Percentiles rank a stretch among this genome's conserved stretches.
Conservation (phyloP, 2,329 filamentous ascomycete species). For the Camptophora hylomeconis region DNA sequence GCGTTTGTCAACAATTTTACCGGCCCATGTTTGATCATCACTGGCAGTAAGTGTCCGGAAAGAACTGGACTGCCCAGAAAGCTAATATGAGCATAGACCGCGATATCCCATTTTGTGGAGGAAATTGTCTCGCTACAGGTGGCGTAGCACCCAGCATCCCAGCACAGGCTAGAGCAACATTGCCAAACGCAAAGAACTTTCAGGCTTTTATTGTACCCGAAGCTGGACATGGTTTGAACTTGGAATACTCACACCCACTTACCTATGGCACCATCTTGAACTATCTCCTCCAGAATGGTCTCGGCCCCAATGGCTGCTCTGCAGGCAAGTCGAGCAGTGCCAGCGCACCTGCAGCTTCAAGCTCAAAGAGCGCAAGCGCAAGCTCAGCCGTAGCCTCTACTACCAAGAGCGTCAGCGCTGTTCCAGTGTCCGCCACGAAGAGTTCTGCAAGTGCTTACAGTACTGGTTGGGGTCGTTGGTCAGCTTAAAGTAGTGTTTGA, state of each 20-base stretch:
- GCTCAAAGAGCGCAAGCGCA: no score
- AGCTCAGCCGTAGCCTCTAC: no score
- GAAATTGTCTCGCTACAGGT: conserved; percentile 41
- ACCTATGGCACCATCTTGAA: conserved; percentile 21
- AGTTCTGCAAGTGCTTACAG: no score
- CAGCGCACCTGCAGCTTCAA: conserved; percentile 9
- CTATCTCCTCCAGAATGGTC: conserved; percentile 2
- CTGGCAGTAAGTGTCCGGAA: conserved; percentile 25
- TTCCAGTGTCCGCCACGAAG: no score
- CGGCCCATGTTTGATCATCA: conserved; percentile 47
- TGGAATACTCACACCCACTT: conserved; percentile 29
- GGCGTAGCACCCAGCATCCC: conserved; percentile 31
- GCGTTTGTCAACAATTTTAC: conserved; percentile 24
- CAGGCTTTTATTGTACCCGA: conserved; percentile 41
- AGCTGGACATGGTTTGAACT: conserved; percentile 40
- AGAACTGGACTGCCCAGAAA: no score
- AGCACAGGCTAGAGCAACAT: conserved; percentile 27
- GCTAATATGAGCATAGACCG: conserved; percentile 13
- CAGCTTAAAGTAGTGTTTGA: no score
- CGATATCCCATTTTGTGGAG: conserved; percentile 48
- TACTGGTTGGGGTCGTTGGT: no score
- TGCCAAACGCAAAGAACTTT: conserved; percentile 36
- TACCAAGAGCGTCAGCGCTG: no score
- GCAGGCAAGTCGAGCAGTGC: no score
- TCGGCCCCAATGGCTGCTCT: conserved; percentile 18